Base-by-base conservation (phyloP, 2,329 filamentous ascomycete species). In the Dothideomycetidae sp. region DNA sequence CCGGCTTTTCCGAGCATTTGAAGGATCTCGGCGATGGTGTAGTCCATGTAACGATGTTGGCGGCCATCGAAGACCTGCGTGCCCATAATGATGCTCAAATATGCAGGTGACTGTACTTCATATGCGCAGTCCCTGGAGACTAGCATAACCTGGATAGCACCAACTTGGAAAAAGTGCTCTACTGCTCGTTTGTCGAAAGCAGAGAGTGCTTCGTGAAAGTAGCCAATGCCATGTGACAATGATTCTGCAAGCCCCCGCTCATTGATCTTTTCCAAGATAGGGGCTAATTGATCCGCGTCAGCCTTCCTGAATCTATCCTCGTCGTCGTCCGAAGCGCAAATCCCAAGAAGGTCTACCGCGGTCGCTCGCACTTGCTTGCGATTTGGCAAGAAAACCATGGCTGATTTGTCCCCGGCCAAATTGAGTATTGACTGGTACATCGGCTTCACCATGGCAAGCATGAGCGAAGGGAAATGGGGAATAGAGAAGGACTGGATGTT, bases 1-100 rank as follows among this genome's bases (percentile, higher is more conserved):
- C 86, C 76, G 26, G 90, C 82, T 59, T 90, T 93, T 48, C 90
- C 90, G 50, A 96, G 93, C 88, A 98, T 98, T 53, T 98, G 90
- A 39, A 98, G 64, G 11, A 98, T 75, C 54, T 98, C 90, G 51
- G 81, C 88, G 46, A 96, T 74, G 3, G 85, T 81, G 52, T 98
- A 98, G 59, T 98, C 90, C 37, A 96, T 77, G 57, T 98, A 98
- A 43, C 92, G 79, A 57, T 98, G 92, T 59, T 98, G 88, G 35
- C 85, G 78, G 5, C 90, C 90, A 52, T 98, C 90, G 47, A 88
- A 98, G 61, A 86, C 94, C 53, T 98, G 90, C 1, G 92, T 98
- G 11, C 86, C 86, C 86, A 98, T 96, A 19, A 98, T 78, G 33
- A 98, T 73, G 10, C 96, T 86, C 10, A 98, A 67, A 54, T 96